These are phyloP conservation scores for Teunomyces lycoperdinae DNA, from an alignment of 805 yeast species.

Conservation along the genomic window DNA sequence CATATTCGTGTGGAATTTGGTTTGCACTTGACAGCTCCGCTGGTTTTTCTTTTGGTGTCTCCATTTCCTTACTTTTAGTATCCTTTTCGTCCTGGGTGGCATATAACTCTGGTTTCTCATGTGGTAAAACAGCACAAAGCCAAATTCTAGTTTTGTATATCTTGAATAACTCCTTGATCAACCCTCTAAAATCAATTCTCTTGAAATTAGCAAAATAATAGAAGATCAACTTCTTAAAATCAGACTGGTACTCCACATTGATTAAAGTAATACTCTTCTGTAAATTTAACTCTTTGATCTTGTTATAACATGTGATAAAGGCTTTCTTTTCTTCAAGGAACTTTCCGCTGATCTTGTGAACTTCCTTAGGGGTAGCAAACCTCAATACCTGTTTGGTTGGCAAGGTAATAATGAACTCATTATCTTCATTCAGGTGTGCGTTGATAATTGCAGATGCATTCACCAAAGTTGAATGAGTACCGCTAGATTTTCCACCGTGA, in stretches of 20 bases:
- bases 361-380: slow-evolving; percentile 73
- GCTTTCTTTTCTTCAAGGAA: slow-evolving; percentile 73
- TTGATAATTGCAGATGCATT: slow-evolving; percentile 37
- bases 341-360: slow-evolving; percentile 58
- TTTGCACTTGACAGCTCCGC: slow-evolving; percentile 2
- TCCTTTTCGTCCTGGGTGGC: slow-evolving; percentile 7
- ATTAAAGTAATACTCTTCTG: slow-evolving; percentile 35
- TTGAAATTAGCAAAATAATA: slow-evolving; percentile 47
- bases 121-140: slow-evolving; percentile 47
- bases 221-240: slow-evolving; percentile 44
- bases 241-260: slow-evolving; percentile 45
- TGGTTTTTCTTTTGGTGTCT: neutral
- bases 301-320: slow-evolving; percentile 56
- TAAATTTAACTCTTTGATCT: slow-evolving; percentile 47
- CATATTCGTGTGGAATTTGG: slow-evolving; percentile 36
- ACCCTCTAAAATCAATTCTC: slow-evolving; percentile 42
- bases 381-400: slow-evolving; percentile 77
- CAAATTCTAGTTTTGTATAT: slow-evolving; percentile 47
- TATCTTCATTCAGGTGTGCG: slow-evolving; percentile 49
- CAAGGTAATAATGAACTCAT: slow-evolving; percentile 57
- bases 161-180: slow-evolving; percentile 44
- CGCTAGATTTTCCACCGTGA: slow-evolving; percentile 19
- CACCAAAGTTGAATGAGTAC: slow-evolving; percentile 39
- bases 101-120: slow-evolving; percentile 34
- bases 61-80: neutral